Percentiles rank a stretch among this genome's conserved stretches.
phyloP scores from a whole-genome alignment of 768 basidiomycete species.

The Coprinopsis marcescibilis region DNA sequence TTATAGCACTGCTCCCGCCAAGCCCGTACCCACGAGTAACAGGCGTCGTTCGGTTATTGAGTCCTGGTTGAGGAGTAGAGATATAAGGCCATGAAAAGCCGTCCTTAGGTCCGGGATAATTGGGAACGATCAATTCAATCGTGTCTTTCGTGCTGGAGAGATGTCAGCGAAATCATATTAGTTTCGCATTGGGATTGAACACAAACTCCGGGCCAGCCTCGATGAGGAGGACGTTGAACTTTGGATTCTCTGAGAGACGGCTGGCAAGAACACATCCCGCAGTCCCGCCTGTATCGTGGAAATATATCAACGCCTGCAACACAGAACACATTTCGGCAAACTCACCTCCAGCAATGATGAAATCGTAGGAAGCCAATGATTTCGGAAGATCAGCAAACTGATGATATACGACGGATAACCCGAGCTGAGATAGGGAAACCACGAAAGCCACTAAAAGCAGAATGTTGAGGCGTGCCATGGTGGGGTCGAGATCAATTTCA shows the following conservation, averaged over 20 bases:
- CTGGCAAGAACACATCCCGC: conserved; percentile 28
- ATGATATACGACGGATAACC: too few species aligned
- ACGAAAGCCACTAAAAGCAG: too few species aligned
- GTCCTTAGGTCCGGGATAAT: background rate
- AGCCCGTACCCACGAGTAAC: conserved; percentile 22
- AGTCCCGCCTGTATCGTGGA: too few species aligned
- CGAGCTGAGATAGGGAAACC: too few species aligned
- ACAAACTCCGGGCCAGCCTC: conserved; percentile 31
- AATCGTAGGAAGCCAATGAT: too few species aligned
- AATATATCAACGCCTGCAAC: too few species aligned
- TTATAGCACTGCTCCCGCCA: conserved; percentile 24
- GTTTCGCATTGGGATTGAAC: background rate
- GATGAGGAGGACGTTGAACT: conserved; percentile 25
- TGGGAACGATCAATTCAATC: conserved; percentile 6
- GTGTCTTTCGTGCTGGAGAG: conserved; percentile 9
- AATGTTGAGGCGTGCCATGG: too few species aligned
- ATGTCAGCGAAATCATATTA: too few species aligned
- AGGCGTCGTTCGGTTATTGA: conserved; percentile 17
- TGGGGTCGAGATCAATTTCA: too few species aligned
- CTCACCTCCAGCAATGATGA: too few species aligned
- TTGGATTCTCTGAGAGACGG: conserved; percentile 27
- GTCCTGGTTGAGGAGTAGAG: conserved; percentile 15
- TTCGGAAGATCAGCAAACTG: too few species aligned
- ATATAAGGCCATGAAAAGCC: conserved; percentile 18
- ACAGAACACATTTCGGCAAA: too few species aligned